A percentile compares a stretch with the other conserved stretches of the same genome.
Evolutionary conservation across 768 basidiomycete species (phyloP).

Genomic region (Trametes gibbosa): DNA sequence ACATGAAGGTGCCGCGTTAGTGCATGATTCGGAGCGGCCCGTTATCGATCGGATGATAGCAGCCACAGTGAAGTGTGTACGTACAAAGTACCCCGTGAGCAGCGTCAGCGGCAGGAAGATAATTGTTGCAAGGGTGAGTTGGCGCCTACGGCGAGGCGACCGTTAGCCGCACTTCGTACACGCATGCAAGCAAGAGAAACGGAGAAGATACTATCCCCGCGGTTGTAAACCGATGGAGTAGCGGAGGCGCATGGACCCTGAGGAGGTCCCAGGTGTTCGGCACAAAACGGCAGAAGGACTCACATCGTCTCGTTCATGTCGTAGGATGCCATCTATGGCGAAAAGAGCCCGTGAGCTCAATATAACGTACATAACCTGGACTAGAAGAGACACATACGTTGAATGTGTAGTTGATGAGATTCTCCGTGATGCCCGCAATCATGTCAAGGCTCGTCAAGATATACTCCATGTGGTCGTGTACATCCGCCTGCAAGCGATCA

Average conservation of each 20-base stretch:
- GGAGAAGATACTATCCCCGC: too few species aligned
- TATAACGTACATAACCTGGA: neutral
- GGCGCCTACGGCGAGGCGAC: constrained; percentile 42
- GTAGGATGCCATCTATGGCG: constrained; percentile 59
- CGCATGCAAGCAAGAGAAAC: too few species aligned
- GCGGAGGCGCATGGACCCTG: too few species aligned
- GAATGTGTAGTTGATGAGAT: constrained; percentile 72
- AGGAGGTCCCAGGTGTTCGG: too few species aligned
- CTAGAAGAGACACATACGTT: constrained; percentile 45
- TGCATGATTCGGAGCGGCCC: neutral
- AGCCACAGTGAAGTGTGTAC: constrained; percentile 37
- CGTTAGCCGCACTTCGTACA: neutral
- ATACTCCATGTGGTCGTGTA: constrained; percentile 75
- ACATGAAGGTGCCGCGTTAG: neutral
- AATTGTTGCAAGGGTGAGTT: constrained; percentile 65
- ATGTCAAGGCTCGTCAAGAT: constrained; percentile 68
- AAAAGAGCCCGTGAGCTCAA: neutral
- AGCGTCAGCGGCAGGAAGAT: constrained; percentile 70
- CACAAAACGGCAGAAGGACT: constrained; percentile 13
- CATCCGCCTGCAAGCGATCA: constrained; percentile 52
- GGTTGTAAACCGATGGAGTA: too few species aligned
- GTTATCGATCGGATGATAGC: constrained; percentile 22
- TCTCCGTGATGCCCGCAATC: constrained; percentile 68
- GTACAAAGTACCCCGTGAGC: constrained; percentile 69
- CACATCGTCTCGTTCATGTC: constrained; percentile 77